These are phyloP conservation scores for Apiotrichum montevideense DNA, from an alignment of 1,284 basidiomycete genomes.

Conservation along the genomic window DNA sequence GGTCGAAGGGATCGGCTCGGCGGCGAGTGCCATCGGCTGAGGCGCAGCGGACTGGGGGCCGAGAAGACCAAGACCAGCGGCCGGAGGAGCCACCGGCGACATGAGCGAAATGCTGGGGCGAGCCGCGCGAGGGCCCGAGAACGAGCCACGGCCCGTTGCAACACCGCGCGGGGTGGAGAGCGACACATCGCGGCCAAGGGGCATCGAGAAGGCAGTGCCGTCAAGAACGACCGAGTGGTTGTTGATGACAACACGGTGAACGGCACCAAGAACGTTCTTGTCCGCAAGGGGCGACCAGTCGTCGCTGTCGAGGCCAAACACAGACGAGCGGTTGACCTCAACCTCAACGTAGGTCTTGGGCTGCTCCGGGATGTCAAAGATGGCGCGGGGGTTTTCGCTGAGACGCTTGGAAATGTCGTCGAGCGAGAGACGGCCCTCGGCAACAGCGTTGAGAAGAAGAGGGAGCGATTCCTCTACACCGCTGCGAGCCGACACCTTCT, in stretches of 20 bases:
- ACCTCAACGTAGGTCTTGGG: constrained; percentile 86
- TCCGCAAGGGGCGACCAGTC: constrained; percentile 81
- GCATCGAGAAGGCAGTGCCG: constrained; percentile 62
- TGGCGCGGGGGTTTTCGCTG: constrained; percentile 84
- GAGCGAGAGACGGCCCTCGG: constrained; percentile 70
- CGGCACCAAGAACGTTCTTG: constrained; percentile 61
- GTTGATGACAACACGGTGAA: constrained; percentile 88
- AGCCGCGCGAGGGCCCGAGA: constrained; percentile 29
- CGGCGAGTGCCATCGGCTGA: constrained; percentile 40
- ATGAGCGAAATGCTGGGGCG: constrained; percentile 31
- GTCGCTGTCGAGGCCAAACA: constrained; percentile 52
- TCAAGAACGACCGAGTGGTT: constrained; percentile 90
- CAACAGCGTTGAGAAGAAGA: constrained; percentile 79
- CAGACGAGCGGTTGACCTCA: constrained; percentile 70
- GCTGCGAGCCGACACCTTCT: constrained; percentile 62
- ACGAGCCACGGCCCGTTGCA: constrained; percentile 29
- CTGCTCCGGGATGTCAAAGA: constrained; percentile 86
- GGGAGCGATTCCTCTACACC: constrained; percentile 86
- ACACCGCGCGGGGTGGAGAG: constrained; percentile 52
- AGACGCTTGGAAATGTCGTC: constrained; percentile 74
- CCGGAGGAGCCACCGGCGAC: constrained; percentile 13
- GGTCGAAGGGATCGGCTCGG: constrained; percentile 11
- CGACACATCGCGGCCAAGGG: constrained; percentile 74
- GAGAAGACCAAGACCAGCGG: constrained; percentile 13
- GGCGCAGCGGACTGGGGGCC: constrained; percentile 10